Conservation (phyloP, 1,139 yeast genomes). For the Pichia sorboxylosa region DNA sequence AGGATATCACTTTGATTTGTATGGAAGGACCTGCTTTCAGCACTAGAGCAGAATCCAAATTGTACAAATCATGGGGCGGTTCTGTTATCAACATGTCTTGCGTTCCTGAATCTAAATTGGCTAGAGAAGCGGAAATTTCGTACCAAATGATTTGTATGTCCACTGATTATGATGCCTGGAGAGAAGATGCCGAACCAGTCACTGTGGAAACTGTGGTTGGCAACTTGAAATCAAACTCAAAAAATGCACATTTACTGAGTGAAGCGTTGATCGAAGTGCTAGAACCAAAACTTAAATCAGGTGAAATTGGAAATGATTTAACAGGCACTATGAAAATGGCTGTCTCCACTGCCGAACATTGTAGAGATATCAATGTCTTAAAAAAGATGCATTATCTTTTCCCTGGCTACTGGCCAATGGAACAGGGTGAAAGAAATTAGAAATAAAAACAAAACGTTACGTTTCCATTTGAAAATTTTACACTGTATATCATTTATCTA, state of each 20-base stretch:
- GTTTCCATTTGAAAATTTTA: too few species aligned
- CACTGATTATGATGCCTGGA: constrained; percentile 98
- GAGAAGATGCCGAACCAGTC: constrained; percentile 87
- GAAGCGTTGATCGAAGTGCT: constrained; percentile 55
- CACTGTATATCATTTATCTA: background rate
- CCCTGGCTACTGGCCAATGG: constrained; percentile 79
- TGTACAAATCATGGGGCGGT: constrained; percentile 88
- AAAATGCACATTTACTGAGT: constrained; percentile 73
- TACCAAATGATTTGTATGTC: constrained; percentile 99
- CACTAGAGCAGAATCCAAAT: constrained; percentile 89
- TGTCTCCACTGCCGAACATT: constrained; percentile 69
- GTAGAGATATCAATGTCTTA: constrained; percentile 60
- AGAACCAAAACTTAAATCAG: constrained; percentile 47
- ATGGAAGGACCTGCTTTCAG: constrained; percentile 99
- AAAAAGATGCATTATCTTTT: constrained; percentile 75
- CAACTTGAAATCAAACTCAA: constrained; percentile 76
- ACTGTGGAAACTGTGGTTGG: constrained; percentile 94
- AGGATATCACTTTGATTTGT: constrained; percentile 77
- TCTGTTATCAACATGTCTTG: constrained; percentile 94
- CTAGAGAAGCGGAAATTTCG: constrained; percentile 92
- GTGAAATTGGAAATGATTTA: constrained; percentile 57
- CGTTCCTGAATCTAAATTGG: constrained; percentile 89
- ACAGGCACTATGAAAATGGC: constrained; percentile 70
- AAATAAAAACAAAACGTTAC: too few species aligned
- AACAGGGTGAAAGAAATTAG: constrained; percentile 5